phyloP scores from a whole-genome alignment of 768 basidiomycete species.

The Mycena vulgaris region DNA sequence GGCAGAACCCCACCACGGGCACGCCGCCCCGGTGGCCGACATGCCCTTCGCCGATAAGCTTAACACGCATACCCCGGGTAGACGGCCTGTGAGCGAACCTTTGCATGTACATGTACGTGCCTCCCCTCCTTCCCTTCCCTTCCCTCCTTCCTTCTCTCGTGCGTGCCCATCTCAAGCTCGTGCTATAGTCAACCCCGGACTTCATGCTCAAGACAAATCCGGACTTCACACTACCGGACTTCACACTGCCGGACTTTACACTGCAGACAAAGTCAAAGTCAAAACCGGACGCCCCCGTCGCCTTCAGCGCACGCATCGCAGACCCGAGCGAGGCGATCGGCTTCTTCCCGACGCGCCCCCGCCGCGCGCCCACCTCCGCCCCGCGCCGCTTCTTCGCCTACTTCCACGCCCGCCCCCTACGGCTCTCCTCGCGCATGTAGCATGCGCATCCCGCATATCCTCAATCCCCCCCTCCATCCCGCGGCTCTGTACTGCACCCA shows the following conservation, averaged over 20 bases:
- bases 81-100: slow-evolving; percentile 3
- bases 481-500: too few species aligned
- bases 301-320: slow-evolving; percentile 1
- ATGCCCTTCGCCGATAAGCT: slow-evolving; percentile 28
- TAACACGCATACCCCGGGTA: slow-evolving; percentile 9
- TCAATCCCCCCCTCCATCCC: too few species aligned
- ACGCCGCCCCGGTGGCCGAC: neutral
- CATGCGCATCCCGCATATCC: too few species aligned
- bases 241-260: neutral
- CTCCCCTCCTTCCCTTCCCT: neutral
- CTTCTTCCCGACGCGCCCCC: slow-evolving; percentile 27
- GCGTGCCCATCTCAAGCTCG: too few species aligned
- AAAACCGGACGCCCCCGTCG: neutral
- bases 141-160: neutral
- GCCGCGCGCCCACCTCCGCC: neutral
- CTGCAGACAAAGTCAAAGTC: neutral
- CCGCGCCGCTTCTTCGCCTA: neutral
- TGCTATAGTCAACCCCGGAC: too few species aligned
- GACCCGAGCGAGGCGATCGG: slow-evolving; percentile 31
- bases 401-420: neutral
- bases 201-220: neutral
- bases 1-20: too few species aligned
- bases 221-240: too few species aligned
- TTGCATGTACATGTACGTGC: neutral
- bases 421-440: too few species aligned